Evolutionary conservation across 306 rosid species (phyloP).

Genomic region (Calophaca sinica): DNA sequence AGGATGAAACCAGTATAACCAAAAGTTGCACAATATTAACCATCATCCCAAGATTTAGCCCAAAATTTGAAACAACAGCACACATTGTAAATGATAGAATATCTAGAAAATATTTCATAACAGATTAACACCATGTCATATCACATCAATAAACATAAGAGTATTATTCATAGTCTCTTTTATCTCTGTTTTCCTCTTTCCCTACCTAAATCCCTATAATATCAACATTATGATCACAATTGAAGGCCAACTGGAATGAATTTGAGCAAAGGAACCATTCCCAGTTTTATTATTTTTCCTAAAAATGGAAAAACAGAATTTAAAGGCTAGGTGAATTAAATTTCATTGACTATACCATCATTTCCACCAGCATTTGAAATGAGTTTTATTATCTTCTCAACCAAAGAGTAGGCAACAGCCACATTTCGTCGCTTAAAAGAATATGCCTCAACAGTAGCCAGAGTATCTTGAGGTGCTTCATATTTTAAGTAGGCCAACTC

Average conservation of each 20-base stretch:
- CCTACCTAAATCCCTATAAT: constrained; percentile 14
- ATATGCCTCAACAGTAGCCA: constrained; percentile 63
- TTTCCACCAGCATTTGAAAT: constrained; percentile 66
- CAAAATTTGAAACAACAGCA: constrained; percentile 8
- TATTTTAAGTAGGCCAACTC: constrained; percentile 87
- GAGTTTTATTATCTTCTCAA: constrained; percentile 84
- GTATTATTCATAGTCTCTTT: constrained; percentile 8
- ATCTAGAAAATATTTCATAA: constrained; percentile 18
- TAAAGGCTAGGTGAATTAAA: constrained; percentile 35
- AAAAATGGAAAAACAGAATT: constrained; percentile 6
- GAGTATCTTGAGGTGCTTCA: constrained; percentile 76
- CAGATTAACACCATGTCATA: not conserved
- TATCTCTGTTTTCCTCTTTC: not conserved
- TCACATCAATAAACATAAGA: constrained; percentile 6
- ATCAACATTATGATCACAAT: constrained; percentile 24
- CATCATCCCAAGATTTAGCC: not conserved
- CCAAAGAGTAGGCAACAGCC: constrained; percentile 81
- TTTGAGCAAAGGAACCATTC: constrained; percentile 33
- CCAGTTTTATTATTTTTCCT: not conserved
- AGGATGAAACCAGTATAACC: constrained; percentile 21
- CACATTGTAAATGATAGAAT: constrained; percentile 1
- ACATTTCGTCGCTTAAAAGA: constrained; percentile 67
- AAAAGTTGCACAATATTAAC: not conserved
- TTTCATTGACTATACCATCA: constrained; percentile 61
- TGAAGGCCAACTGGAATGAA: constrained; percentile 15